These are phyloP conservation scores for Lasiodiplodia sp. DNA, from an alignment of 2,329 filamentous ascomycete genomes.

Conservation along the genomic window DNA sequence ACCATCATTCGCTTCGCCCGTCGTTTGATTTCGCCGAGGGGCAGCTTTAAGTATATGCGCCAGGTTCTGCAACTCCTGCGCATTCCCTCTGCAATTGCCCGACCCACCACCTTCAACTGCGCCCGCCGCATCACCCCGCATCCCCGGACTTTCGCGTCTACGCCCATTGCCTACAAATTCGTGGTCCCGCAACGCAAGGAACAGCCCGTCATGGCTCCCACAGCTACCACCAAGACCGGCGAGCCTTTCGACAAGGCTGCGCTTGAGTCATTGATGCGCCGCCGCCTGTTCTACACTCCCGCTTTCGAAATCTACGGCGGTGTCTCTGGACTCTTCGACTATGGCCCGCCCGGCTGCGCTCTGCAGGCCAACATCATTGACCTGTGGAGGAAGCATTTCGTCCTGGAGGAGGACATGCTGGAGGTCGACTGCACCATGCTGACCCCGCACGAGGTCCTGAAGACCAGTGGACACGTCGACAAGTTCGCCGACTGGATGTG, in stretches of 20 bases:
- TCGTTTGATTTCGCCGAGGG: slow-evolving; percentile 36
- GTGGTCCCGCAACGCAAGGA: slow-evolving; percentile 38
- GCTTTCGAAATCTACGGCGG: slow-evolving; percentile 95
- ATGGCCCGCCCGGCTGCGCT: slow-evolving; percentile 86
- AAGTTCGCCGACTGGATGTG: slow-evolving; percentile 99
- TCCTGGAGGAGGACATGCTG: slow-evolving; percentile 90
- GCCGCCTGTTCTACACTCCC: slow-evolving; percentile 81
- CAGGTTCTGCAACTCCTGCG: slow-evolving; percentile 48
- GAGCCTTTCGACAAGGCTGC: slow-evolving; percentile 83
- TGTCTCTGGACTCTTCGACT: slow-evolving; percentile 89
- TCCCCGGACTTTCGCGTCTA: slow-evolving; percentile 45
- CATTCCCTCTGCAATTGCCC: slow-evolving; percentile 38
- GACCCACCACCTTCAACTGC: slow-evolving; percentile 34
- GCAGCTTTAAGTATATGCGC: slow-evolving; percentile 47
- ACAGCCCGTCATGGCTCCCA: slow-evolving; percentile 56
- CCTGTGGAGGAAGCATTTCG: slow-evolving; percentile 89
- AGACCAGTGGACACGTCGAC: slow-evolving; percentile 93
- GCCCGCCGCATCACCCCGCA: slow-evolving; percentile 34
- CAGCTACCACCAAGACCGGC: slow-evolving; percentile 73
- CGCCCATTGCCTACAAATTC: slow-evolving; percentile 40
- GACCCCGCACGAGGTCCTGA: slow-evolving; percentile 91
- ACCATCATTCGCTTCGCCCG: slow-evolving; percentile 26
- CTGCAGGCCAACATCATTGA: slow-evolving; percentile 89
- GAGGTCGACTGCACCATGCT: slow-evolving; percentile 93
- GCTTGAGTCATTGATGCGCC: slow-evolving; percentile 79